Evolutionary conservation across 345 rosid genomes (phyloP), one percentile per base, ranked within the genome.

Genomic region (Rhizophora apiculata): DNA sequence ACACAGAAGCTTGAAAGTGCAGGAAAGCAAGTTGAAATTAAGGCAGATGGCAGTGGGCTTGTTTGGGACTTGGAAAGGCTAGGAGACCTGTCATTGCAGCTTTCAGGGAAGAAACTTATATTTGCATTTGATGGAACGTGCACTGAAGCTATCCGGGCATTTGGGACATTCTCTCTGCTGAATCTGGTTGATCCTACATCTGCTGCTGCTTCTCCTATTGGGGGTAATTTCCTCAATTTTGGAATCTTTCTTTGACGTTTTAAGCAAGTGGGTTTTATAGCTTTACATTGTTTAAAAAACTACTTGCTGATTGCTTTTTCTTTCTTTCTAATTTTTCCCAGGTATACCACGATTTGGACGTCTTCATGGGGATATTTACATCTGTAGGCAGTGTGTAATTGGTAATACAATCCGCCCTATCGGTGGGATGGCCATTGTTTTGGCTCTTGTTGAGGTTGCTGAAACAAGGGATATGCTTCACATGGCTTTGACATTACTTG

Each of bases 281-380:
- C 22, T 8, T 32, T 63, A 24, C 32, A 24, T 24, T 24, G 24
- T 24, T 24, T 49, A 66, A 34, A 64, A 78, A n/a, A 60, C 32
- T 30, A 39, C 48, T 60, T 63, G 70, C 46, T 66, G 55, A 15
- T 63, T 29, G 48, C 22, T 64, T 20, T 60, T n/a, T 78, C 59
- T 24, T 37, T 52, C 10, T n/a, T 56, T 4, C 58, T 48, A 54
- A 8, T 51, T 68, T 62, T 1, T 11, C 16, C 30, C 76, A 96
- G 98, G 99, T 63, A 96, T 96, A 85, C 99, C 99, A 54, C 93
- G 99, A 71, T 89, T 85, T 72, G 99, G 99, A 70, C 93, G 94
- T 74, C 89, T 96, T 64, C 78, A 81, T 61, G 99, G 99, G 57
- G 91, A 90, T 84, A 83, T 81, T 76, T 84, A 82, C 74, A 80